A percentile compares a stretch with the other conserved stretches of the same genome.
These are phyloP conservation scores for Cicer cuneatum DNA, from an alignment of 306 rosid genomes.

Conservation along the genomic window DNA sequence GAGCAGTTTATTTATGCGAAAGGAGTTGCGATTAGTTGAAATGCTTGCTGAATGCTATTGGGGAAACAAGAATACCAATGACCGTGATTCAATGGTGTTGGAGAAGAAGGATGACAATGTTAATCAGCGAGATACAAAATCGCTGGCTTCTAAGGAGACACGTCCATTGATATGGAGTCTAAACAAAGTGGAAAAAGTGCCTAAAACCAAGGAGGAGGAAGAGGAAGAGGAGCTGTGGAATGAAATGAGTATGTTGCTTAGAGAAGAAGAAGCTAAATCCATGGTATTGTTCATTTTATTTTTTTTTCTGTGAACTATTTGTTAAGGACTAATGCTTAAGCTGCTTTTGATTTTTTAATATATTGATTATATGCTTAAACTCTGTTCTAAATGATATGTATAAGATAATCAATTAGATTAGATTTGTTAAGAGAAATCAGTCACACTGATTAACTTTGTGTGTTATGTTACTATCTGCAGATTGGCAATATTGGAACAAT, in stretches of 20 bases:
- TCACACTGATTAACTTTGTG: neutral
- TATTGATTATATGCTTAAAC: neutral
- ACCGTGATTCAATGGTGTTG: neutral
- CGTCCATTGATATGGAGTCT: conserved; percentile 5
- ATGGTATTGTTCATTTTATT: neutral
- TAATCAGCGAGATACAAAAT: neutral
- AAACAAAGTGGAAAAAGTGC: neutral
- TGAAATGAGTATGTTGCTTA: neutral
- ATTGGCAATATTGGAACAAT: conserved; percentile 7
- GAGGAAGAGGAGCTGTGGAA: neutral
- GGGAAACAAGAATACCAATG: neutral
- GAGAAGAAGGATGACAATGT: neutral
- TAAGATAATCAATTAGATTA: neutral
- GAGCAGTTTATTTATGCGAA: neutral
- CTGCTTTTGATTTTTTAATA: neutral
- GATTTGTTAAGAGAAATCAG: neutral
- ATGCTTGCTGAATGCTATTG: neutral
- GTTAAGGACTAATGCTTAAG: neutral
- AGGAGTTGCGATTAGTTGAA: neutral
- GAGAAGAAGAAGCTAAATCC: neutral
- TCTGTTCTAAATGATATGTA: neutral
- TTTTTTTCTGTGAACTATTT: neutral
- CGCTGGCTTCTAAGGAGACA: neutral
- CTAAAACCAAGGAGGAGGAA: neutral
- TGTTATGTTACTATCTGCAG: conserved; percentile 38